Evolutionary conservation across 176 grass and related monocot species (phyloP).

Genomic region (Carex cristatella): DNA sequence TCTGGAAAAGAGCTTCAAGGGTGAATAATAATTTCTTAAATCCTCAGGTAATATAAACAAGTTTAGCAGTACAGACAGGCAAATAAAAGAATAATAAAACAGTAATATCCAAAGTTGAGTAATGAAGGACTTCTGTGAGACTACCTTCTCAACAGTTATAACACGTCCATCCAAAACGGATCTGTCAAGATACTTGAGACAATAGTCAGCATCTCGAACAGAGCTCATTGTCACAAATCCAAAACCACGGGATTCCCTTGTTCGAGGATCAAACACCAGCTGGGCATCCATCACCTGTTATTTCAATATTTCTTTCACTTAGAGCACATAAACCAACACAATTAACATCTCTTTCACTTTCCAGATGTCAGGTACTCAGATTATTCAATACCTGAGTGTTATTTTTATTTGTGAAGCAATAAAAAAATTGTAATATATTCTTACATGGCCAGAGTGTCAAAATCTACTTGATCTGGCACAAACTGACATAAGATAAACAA

Average conservation of each 20-base stretch:
- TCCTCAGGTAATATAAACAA: conserved; percentile 9
- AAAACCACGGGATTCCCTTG: conserved; percentile 83
- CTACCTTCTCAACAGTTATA: conserved; percentile 95
- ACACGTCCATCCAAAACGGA: conserved; percentile 78
- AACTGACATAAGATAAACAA: conserved; percentile 10
- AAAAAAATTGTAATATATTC: neutral
- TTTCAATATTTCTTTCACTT: neutral
- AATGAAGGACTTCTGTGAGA: neutral
- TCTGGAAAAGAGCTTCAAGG: conserved; percentile 43
- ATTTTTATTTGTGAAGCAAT: neutral
- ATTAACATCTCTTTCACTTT: neutral
- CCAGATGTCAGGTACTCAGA: neutral
- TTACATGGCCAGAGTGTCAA: conserved; percentile 7
- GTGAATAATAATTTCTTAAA: conserved; percentile 41
- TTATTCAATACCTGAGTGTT: neutral
- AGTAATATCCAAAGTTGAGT: neutral
- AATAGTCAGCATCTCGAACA: conserved; percentile 50
- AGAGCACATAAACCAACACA: neutral
- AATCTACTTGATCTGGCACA: conserved; percentile 10
- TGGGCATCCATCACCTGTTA: conserved; percentile 55
- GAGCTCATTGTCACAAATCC: conserved; percentile 86
- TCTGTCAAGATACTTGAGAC: conserved; percentile 72
- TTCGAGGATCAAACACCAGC: conserved; percentile 70
- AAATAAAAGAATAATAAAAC: neutral
- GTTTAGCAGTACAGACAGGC: neutral